Conservation (phyloP, 2,329 filamentous ascomycete species). For the Ophiobolus disseminans region DNA sequence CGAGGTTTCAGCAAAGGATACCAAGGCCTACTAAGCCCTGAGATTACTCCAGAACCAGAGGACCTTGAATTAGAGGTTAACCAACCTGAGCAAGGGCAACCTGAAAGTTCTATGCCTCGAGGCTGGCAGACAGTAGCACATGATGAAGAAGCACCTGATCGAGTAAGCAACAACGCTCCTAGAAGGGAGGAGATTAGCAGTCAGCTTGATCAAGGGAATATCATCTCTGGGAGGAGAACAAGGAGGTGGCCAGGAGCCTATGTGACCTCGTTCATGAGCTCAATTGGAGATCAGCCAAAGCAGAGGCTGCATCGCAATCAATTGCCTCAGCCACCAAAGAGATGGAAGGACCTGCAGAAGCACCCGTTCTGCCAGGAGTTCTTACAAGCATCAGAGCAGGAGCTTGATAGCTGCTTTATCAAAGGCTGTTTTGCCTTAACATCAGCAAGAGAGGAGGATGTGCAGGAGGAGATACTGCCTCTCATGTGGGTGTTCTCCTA, state of each 20-base stretch:
- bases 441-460: not conserved
- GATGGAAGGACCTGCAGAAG: slow-evolving; percentile 1
- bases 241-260: not conserved
- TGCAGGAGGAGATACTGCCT: slow-evolving; percentile 1
- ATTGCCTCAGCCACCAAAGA: not conserved
- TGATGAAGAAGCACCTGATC: not conserved
- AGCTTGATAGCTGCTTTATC: not conserved
- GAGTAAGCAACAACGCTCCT: not conserved
- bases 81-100: too few species aligned
- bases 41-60: too few species aligned
- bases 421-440: not conserved
- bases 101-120: too few species aligned
- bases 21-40: too few species aligned
- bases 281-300: not conserved
- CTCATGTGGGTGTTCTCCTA: slow-evolving; percentile 14
- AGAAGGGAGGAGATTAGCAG: not conserved
- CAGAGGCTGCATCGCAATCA: not conserved
- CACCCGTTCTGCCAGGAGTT: slow-evolving; percentile 2
- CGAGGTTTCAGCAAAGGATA: too few species aligned
- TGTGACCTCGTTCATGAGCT: not conserved
- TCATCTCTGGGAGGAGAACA: not conserved
- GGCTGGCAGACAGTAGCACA: not conserved
- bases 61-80: too few species aligned
- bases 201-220: too few species aligned
- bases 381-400: not conserved